These are phyloP conservation scores for Saposhnikovia divaricata DNA, from an alignment of 129 eudicot species.

Conservation along the genomic window DNA sequence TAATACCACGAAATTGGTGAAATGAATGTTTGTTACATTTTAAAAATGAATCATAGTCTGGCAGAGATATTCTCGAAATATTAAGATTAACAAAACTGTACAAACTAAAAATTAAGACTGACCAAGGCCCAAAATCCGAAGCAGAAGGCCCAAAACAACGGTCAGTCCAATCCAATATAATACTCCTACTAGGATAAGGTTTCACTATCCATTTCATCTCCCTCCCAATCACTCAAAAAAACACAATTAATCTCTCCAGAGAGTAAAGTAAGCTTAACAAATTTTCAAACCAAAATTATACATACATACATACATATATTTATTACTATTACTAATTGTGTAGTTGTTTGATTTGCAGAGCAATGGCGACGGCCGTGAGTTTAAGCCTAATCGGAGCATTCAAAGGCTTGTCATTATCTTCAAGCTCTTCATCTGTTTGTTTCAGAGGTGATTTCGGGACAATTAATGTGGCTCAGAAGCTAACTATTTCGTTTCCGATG, in stretches of 20 bases:
- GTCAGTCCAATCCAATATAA: neutral
- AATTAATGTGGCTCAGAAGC: slow-evolving; percentile 25
- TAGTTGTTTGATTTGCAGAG: slow-evolving; percentile 21
- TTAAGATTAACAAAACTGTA: no score
- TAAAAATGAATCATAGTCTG: no score
- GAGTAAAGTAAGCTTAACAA: neutral
- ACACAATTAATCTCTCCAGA: neutral
- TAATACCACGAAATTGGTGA: no score
- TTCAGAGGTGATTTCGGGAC: slow-evolving; percentile 54
- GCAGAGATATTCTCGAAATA: no score
- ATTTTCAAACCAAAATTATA: neutral
- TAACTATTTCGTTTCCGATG: slow-evolving; percentile 35
- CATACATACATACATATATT: neutral
- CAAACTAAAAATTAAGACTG: no score
- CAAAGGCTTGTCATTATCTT: slow-evolving; percentile 62
- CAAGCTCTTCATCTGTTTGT: slow-evolving; percentile 64
- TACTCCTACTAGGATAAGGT: neutral
- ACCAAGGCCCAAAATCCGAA: neutral
- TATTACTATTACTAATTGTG: neutral
- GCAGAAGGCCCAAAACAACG: neutral
- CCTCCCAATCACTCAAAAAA: neutral
- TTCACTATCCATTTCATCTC: neutral
- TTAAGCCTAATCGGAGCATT: slow-evolving; percentile 65
- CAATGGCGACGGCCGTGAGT: slow-evolving; percentile 50
- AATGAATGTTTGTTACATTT: no score